Evolutionary conservation across 257 asterid species (phyloP).

Genomic region (Forsythia suspensa): DNA sequence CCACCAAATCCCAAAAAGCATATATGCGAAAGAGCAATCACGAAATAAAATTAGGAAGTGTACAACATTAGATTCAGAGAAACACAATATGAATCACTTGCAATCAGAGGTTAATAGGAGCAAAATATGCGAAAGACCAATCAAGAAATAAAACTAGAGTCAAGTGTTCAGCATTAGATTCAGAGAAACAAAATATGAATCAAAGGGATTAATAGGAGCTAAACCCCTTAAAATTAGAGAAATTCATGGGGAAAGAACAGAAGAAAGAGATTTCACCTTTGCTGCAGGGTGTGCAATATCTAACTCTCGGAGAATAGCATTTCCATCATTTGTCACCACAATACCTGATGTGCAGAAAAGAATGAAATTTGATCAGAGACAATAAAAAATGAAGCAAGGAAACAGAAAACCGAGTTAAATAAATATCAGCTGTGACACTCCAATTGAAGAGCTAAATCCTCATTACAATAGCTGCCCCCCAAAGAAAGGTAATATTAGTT

Average conservation of each 20-base stretch:
- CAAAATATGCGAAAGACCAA: slow-evolving; percentile 18
- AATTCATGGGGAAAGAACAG: not conserved
- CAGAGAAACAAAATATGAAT: not conserved
- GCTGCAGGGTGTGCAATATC: slow-evolving; percentile 61
- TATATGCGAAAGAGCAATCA: slow-evolving; percentile 20
- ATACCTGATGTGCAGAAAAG: slow-evolving; percentile 31
- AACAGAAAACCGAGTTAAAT: not conserved
- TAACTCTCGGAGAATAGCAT: slow-evolving; percentile 53
- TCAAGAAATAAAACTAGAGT: not conserved
- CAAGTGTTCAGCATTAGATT: too few species aligned
- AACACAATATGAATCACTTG: not conserved
- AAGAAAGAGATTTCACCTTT: slow-evolving; percentile 26
- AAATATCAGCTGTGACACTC: not conserved
- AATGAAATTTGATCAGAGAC: not conserved
- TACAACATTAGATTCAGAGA: not conserved
- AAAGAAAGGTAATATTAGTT: not conserved
- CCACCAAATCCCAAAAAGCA: slow-evolving; percentile 24
- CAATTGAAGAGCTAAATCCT: not conserved
- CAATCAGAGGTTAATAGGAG: too few species aligned
- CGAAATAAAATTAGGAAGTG: not conserved
- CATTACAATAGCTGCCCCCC: not conserved
- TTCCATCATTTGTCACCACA: slow-evolving; percentile 59
- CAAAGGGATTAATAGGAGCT: too few species aligned
- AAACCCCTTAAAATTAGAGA: not conserved
- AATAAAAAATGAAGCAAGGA: not conserved